Base-by-base conservation (phyloP, 805 yeast genomes). In the Ogataea paradorogensis region DNA sequence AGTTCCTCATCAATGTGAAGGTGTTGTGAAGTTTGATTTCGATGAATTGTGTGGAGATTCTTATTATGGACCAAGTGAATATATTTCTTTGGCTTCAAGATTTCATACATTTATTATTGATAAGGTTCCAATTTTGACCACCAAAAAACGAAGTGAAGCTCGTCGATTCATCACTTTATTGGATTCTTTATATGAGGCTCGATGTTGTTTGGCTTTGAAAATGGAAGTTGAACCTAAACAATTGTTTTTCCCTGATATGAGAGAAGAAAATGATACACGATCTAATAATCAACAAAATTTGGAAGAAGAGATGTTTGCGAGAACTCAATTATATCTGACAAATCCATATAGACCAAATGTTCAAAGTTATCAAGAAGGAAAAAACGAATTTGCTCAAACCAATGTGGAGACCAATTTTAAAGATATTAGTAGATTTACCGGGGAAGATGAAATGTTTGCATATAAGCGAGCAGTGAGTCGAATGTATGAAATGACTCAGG, bases 381-480 rank as follows among this genome's bases (percentile, higher is more conserved):
- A 54, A 30, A 61, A 63, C 31, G 62, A 59, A 13, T 70, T 55
- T 29, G 30, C 44, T 9, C 50, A 56, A 40, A 60, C 47, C 42
- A 45, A 11, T 15, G 47, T 30, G 23, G 30, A 27, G 21, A 61
- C 61, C 9, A 66, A 77, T 50, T 78, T 69, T 48, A 66, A 72
- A 10, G 69, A 78, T 36, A 56, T 71, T 14, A 64, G 67, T 9
- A 77, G 79, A 8, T 83, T 82, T 51, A 82, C 88, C 0, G 90
- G 90, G 16, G 87, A 83, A 51, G 90, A 82, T 59, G 90, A 83
- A 54, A 72, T 71, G 61, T 82, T 82, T 61, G 88, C 90, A 3
- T 82, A 73, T 52, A 78, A 76, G 46, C 62, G 90, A 48, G 89
- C 90, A 0, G 80, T 82, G 1, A 77, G 82, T 51, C 63, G 90